These are phyloP conservation scores for Trichoderma oligosporum DNA, from an alignment of 2,329 filamentous ascomycete species.

Conservation along the genomic window DNA sequence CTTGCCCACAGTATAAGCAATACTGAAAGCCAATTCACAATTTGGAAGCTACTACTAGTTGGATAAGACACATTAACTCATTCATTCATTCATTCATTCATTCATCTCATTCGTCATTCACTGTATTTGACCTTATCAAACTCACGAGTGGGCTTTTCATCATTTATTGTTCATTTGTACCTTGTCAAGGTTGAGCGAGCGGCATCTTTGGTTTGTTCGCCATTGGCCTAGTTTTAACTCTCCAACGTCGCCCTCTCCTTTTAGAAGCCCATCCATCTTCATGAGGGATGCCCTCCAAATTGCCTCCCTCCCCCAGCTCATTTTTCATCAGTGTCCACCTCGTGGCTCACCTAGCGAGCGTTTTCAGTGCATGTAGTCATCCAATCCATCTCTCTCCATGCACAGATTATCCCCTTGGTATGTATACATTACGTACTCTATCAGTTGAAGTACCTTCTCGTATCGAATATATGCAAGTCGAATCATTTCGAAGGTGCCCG, in stretches of 20 bases:
- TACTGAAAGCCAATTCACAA: background rate
- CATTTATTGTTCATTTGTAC: conserved; percentile 23
- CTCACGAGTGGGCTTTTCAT: background rate
- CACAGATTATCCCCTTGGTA: conserved; percentile 36
- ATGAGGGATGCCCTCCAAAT: background rate
- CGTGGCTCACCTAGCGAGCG: conserved; percentile 33
- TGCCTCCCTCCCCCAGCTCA: background rate
- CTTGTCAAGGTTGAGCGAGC: conserved; percentile 36
- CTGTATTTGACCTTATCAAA: background rate
- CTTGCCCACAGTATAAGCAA: too few relatives aligned
- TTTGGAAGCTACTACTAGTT: background rate
- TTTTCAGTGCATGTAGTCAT: conserved; percentile 30
- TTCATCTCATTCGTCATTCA: too few relatives aligned
- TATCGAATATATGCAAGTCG: conserved; percentile 32
- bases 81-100: background rate
- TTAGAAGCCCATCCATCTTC: background rate
- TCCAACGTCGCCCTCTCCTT: conserved; percentile 10
- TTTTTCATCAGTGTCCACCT: conserved; percentile 22
- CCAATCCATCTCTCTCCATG: conserved; percentile 29
- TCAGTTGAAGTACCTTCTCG: conserved; percentile 28
- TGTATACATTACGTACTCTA: conserved; percentile 42
- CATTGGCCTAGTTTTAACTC: conserved; percentile 24
- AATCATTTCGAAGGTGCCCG: conserved; percentile 19
- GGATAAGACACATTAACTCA: background rate
- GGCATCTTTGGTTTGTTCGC: conserved; percentile 39